These are phyloP conservation scores for Termitomyces heimii DNA, from an alignment of 768 basidiomycete genomes.

Conservation along the genomic window DNA sequence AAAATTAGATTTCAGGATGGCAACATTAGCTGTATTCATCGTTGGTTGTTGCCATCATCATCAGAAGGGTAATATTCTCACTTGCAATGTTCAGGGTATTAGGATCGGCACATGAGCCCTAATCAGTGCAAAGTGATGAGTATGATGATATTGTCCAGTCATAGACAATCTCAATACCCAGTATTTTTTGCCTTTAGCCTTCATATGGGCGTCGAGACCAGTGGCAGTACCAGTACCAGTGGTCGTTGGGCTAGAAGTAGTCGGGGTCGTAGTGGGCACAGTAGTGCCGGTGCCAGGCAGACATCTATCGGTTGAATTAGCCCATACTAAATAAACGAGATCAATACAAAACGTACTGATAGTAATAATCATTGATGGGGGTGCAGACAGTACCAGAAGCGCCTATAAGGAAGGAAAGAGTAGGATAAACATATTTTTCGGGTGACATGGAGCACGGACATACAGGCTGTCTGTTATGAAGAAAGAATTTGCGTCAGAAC, in stretches of 20 bases:
- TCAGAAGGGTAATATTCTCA: slow-evolving; percentile 2
- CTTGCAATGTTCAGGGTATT: slow-evolving; percentile 25
- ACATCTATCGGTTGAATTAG: slow-evolving; percentile 16
- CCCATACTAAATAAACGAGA: background rate
- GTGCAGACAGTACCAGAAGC: slow-evolving; percentile 27
- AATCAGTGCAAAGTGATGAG: background rate
- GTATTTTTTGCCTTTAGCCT: slow-evolving; percentile 23
- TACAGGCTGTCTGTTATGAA: slow-evolving; percentile 17
- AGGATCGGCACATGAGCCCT: slow-evolving; percentile 26
- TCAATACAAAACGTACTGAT: slow-evolving; percentile 9
- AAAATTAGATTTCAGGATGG: slow-evolving; percentile 27
- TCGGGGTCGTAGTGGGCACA: slow-evolving; percentile 13
- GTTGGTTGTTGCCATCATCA: background rate
- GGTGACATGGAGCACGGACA: background rate
- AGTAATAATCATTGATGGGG: slow-evolving; percentile 24
- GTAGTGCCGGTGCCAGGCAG: slow-evolving; percentile 18
- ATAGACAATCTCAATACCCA: slow-evolving; percentile 13
- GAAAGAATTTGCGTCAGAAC: background rate
- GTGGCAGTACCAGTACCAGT: slow-evolving; percentile 12
- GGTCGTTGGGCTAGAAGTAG: slow-evolving; percentile 11
- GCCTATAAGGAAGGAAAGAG: slow-evolving; percentile 12
- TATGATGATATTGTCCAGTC: background rate
- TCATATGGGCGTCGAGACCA: slow-evolving; percentile 16
- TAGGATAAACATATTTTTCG: background rate
- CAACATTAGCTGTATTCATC: slow-evolving; percentile 21